Evolutionary conservation across 768 basidiomycete species (phyloP).

Genomic region (Tulasnella sp.): DNA sequence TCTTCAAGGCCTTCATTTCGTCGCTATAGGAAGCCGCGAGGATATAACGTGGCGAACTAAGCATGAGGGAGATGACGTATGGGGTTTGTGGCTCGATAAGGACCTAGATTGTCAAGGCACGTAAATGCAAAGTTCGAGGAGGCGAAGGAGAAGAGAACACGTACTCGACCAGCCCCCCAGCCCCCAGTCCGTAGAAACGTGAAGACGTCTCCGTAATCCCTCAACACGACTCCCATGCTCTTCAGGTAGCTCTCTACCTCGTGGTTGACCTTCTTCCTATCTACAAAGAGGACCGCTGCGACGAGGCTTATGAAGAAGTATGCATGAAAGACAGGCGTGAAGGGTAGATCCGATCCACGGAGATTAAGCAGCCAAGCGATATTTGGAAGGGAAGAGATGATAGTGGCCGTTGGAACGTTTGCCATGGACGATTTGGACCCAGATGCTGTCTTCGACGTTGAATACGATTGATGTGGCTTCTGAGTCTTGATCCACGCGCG

Average conservation of each 20-base stretch:
- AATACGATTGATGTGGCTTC: conserved; percentile 16
- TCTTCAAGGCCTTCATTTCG: conserved; percentile 79
- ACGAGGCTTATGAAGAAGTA: conserved; percentile 68
- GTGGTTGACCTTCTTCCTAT: conserved; percentile 51
- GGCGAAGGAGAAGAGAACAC: conserved; percentile 15
- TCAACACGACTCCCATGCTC: conserved; percentile 43
- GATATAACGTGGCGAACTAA: conserved; percentile 74
- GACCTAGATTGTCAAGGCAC: conserved; percentile 32
- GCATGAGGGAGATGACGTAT: conserved; percentile 76
- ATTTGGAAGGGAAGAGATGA: conserved; percentile 57
- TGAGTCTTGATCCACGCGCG: conserved; percentile 59
- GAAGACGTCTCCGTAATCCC: conserved; percentile 73
- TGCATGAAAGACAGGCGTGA: conserved; percentile 84
- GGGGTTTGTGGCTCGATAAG: conserved; percentile 66
- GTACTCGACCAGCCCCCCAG: conserved; percentile 60
- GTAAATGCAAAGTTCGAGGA: neutral
- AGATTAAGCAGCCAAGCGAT: conserved; percentile 84
- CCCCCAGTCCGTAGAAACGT: conserved; percentile 54
- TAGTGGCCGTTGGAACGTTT: conserved; percentile 23
- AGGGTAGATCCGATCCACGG: conserved; percentile 82
- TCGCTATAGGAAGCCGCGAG: conserved; percentile 62
- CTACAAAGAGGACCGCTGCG: conserved; percentile 60
- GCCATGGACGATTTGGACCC: conserved; percentile 10
- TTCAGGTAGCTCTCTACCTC: conserved; percentile 51
- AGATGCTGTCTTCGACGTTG: neutral